Evolutionary conservation across 257 asterid species (phyloP).

Genomic region (Gentiana straminea): DNA sequence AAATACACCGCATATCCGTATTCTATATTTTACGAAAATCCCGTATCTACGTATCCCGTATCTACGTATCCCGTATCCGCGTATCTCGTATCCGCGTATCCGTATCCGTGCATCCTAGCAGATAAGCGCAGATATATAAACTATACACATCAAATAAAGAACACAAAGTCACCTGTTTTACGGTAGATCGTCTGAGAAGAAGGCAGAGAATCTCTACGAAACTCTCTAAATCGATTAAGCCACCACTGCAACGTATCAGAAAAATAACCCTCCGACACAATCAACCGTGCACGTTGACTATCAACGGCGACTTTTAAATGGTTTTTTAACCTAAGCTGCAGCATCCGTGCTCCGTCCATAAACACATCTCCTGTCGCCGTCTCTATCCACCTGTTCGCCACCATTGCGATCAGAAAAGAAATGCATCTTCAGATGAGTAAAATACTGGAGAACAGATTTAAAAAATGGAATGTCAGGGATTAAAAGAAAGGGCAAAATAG

Average conservation of each 20-base stretch:
- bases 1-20: no score
- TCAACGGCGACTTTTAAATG: slow-evolving; percentile 77
- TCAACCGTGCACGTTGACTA: slow-evolving; percentile 42
- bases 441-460: not conserved
- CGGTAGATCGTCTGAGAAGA: slow-evolving; percentile 65
- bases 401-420: no score
- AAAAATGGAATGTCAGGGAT: no score
- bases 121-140: no score
- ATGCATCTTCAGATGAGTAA: not conserved
- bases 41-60: no score
- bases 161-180: slow-evolving; percentile 35
- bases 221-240: slow-evolving; percentile 52
- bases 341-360: not conserved
- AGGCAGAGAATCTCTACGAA: slow-evolving; percentile 57
- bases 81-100: no score
- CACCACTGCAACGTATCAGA: slow-evolving; percentile 46
- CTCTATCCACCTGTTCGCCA: not conserved
- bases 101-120: no score
- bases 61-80: no score
- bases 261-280: slow-evolving; percentile 33
- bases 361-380: no score
- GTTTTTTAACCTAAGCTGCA: slow-evolving; percentile 56
- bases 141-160: not conserved
- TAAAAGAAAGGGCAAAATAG: no score
- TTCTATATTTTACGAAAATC: no score